phyloP scores from a whole-genome alignment of 1,284 basidiomycete genomes.

The Cutaneotrichosporon sp. region DNA sequence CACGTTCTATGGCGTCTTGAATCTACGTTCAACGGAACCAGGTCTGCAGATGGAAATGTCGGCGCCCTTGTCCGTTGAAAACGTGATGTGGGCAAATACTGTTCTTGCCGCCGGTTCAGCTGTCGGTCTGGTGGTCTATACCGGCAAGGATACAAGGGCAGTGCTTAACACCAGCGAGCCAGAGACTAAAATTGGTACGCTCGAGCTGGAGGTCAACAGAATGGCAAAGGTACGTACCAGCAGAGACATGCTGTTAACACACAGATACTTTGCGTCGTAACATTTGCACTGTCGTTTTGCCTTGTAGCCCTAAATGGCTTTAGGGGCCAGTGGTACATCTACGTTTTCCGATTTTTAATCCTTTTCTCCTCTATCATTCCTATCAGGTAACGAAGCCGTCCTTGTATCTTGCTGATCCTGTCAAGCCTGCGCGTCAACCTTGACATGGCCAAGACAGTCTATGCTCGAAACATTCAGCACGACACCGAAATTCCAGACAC shows the following conservation, averaged over 20 bases:
- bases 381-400: constrained; percentile 76
- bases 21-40: constrained; percentile 54
- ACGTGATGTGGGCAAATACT: constrained; percentile 95
- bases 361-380: constrained; percentile 98
- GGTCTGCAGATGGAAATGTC: constrained; percentile 59
- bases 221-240: constrained; percentile 81
- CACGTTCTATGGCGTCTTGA: constrained; percentile 88
- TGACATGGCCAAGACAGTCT: constrained; percentile 99
- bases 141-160: constrained; percentile 87
- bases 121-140: constrained; percentile 89
- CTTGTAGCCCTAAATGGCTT: constrained; percentile 96
- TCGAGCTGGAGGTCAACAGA: constrained; percentile 92
- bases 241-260: not conserved
- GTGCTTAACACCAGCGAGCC: constrained; percentile 99
- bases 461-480: constrained; percentile 89
- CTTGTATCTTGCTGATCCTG: not conserved
- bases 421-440: constrained; percentile 89
- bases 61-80: constrained; percentile 82
- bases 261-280: constrained; percentile 89
- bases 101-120: constrained; percentile 93
- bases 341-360: constrained; percentile 94
- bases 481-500: constrained; percentile 90
- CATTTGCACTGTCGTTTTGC: constrained; percentile 82
- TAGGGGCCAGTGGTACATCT: constrained; percentile 91
- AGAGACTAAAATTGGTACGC: constrained; percentile 84